phyloP scores from a whole-genome alignment of 805 yeast species.

The Candida pseudofarinosa region DNA sequence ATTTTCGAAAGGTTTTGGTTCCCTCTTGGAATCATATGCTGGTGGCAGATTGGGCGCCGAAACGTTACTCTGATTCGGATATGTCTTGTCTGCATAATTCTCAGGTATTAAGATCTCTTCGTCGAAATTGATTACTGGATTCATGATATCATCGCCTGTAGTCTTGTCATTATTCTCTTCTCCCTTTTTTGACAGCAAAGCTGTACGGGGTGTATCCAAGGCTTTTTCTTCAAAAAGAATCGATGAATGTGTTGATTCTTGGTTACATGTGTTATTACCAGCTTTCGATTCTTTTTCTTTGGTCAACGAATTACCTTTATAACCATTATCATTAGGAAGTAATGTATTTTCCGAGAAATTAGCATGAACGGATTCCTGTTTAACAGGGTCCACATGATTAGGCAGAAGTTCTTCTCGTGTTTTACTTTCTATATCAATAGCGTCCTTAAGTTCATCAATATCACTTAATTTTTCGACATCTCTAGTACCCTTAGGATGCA shows the following conservation, averaged over 20 bases:
- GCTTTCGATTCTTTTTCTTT: neutral
- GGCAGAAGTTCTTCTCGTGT: neutral
- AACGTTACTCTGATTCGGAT: neutral
- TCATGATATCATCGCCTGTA: neutral
- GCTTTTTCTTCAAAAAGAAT: neutral
- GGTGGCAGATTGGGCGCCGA: neutral
- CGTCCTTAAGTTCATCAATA: neutral
- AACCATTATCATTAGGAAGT: neutral
- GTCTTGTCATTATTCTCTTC: neutral
- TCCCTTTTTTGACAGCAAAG: neutral
- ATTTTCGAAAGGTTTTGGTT: neutral
- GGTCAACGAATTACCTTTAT: too few species aligned
- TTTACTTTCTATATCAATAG: neutral
- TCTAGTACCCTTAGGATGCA: neutral
- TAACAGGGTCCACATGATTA: neutral
- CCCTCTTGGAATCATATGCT: neutral
- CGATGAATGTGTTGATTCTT: neutral
- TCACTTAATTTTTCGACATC: neutral
- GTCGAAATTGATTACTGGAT: neutral
- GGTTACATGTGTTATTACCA: neutral
- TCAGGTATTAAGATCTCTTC: neutral
- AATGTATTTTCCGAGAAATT: neutral
- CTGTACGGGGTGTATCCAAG: constrained; percentile 7
- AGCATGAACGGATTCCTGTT: neutral
- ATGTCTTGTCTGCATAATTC: neutral